phyloP scores from a whole-genome alignment of 2,329 filamentous ascomycete genomes.

The Nemania bipapillata region DNA sequence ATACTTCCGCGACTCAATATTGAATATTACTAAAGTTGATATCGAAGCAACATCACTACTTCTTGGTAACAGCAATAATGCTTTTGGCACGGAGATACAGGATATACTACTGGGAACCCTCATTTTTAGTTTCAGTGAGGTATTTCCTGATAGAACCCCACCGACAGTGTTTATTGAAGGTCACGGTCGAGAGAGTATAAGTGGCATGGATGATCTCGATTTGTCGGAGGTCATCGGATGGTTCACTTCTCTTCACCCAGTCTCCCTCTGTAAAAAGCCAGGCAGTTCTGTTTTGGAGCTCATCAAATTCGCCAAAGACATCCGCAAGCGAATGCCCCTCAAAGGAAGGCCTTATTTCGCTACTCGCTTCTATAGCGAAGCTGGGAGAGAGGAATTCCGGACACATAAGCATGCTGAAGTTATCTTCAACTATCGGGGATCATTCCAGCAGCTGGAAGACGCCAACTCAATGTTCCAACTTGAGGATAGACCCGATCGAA shows the following conservation, averaged over 20 bases:
- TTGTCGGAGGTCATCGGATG: slow-evolving; percentile 6
- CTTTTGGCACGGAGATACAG: neutral
- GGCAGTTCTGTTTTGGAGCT: neutral
- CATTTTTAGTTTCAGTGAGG: neutral
- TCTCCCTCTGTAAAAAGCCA: neutral
- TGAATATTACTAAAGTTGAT: too few relatives aligned
- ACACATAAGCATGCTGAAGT: neutral
- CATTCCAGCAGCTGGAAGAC: slow-evolving; percentile 13
- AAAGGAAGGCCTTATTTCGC: slow-evolving; percentile 9
- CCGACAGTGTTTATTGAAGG: slow-evolving; percentile 6
- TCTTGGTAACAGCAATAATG: neutral
- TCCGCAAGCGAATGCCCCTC: neutral
- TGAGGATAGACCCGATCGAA: neutral
- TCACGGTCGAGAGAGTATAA: slow-evolving; percentile 5
- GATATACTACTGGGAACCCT: slow-evolving; percentile 2
- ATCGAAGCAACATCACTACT: neutral
- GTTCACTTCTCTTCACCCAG: slow-evolving; percentile 11
- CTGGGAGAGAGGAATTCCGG: neutral
- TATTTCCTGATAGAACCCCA: slow-evolving; percentile 1
- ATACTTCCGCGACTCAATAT: too few relatives aligned
- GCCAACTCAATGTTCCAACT: neutral
- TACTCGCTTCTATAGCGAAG: neutral
- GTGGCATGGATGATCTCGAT: neutral
- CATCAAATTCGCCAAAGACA: slow-evolving; percentile 6
- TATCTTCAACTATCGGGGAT: slow-evolving; percentile 11